Conservation (phyloP, 2,329 filamentous ascomycete species). For the Cladosporium sp. region DNA sequence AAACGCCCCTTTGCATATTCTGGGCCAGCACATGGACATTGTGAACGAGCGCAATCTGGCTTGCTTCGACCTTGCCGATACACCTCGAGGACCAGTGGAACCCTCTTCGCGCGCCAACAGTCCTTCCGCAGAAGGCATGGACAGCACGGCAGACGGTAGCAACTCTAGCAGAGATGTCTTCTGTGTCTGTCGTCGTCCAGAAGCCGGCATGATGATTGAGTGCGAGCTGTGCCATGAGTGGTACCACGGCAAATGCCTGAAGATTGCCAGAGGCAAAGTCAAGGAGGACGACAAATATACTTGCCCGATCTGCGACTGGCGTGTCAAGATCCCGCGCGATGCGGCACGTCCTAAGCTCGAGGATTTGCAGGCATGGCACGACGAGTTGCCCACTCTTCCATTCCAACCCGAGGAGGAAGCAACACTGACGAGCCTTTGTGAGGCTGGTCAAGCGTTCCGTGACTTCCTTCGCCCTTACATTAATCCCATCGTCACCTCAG, state of each 20-base stretch:
- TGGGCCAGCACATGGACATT: conserved; percentile 91
- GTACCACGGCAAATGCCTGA: conserved; percentile 98
- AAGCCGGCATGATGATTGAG: conserved; percentile 99
- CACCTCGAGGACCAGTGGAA: conserved; percentile 84
- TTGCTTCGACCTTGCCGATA: conserved; percentile 89
- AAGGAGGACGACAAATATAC: conserved; percentile 99
- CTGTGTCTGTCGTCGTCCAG: conserved; percentile 88
- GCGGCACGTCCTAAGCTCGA: conserved; percentile 93
- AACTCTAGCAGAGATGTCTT: conserved; percentile 72
- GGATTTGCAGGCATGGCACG: conserved; percentile 77
- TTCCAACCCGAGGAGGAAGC: conserved; percentile 97
- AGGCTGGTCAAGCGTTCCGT: conserved; percentile 78
- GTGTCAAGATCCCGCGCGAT: conserved; percentile 93
- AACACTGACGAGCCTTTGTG: conserved; percentile 77
- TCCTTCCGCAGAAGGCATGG: conserved; percentile 42
- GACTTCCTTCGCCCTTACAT: conserved; percentile 77
- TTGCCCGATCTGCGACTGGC: conserved; percentile 96
- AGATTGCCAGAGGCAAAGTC: conserved; percentile 95
- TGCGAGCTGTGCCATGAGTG: conserved; percentile 98
- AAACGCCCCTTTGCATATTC: conserved; percentile 92
- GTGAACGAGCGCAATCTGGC: conserved; percentile 84
- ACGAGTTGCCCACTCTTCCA: conserved; percentile 68
- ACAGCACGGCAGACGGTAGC: conserved; percentile 42
- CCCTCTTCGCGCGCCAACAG: conserved; percentile 81
- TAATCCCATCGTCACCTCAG: conserved; percentile 69